phyloP scores from a whole-genome alignment of 306 rosid genomes.

The Leucaena leucocephala region DNA sequence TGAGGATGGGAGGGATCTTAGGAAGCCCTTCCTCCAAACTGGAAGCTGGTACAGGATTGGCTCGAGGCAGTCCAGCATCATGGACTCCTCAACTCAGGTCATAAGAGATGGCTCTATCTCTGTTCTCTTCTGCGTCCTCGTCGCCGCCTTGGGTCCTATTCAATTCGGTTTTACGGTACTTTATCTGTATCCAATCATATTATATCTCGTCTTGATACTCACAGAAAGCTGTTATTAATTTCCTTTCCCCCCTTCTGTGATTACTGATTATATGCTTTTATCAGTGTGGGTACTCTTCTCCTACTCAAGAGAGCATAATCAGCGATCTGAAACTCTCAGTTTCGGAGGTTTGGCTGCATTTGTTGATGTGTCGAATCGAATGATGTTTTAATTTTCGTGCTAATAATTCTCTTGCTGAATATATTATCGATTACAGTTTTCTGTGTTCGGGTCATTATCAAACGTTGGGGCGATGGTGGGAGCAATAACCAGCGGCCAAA shows the following conservation, averaged over 20 bases:
- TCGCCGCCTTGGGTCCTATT: conserved; percentile 84
- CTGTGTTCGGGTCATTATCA: conserved; percentile 72
- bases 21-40: conserved; percentile 79
- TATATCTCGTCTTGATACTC: neutral
- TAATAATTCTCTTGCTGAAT: neutral
- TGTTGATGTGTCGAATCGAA: neutral
- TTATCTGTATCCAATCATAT: neutral
- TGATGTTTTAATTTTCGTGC: neutral
- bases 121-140: conserved; percentile 80
- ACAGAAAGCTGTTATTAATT: neutral
- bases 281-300: conserved; percentile 88
- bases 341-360: conserved; percentile 60
- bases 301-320: conserved; percentile 64
- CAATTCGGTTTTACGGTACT: conserved; percentile 84
- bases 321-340: conserved; percentile 67
- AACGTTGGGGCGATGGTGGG: conserved; percentile 91
- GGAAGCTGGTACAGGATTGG: conserved; percentile 93
- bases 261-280: neutral
- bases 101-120: conserved; percentile 74
- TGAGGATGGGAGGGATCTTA: conserved; percentile 62
- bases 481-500: conserved; percentile 80
- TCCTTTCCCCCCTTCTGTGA: neutral
- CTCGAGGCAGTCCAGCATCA: conserved; percentile 67
- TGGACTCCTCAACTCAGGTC: conserved; percentile 58
- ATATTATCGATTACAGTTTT: conserved; percentile 52